Conservation (phyloP, 306 rosid species). For the Acacia crassicarpa region DNA sequence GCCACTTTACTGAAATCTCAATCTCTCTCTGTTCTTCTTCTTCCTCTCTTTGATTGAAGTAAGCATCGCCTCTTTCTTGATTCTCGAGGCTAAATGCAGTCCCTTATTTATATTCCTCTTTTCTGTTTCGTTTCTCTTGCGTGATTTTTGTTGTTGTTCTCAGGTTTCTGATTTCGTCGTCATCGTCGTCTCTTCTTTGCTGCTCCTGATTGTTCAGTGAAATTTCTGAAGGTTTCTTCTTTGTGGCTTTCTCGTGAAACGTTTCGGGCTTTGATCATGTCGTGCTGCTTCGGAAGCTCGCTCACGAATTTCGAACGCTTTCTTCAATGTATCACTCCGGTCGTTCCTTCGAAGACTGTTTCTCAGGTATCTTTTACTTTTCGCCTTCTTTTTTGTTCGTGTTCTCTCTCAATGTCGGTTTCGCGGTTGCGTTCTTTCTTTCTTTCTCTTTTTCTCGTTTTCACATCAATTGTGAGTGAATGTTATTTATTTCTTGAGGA, state of each 20-base stretch:
- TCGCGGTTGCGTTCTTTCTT: not conserved
- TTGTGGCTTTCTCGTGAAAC: not conserved
- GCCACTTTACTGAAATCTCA: not conserved
- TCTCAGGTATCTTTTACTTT: conserved; percentile 52
- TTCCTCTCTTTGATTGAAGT: not conserved
- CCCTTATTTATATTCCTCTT: not conserved
- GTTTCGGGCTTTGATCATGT: conserved; percentile 24
- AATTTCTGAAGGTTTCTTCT: conserved; percentile 8
- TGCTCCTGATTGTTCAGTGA: not conserved
- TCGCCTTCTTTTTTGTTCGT: not conserved
- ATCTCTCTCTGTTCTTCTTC: not conserved
- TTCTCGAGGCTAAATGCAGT: not conserved
- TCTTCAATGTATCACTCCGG: conserved; percentile 68
- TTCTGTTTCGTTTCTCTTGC: not conserved
- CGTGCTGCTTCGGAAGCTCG: conserved; percentile 30
- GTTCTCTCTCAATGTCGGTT: not conserved
- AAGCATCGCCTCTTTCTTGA: not conserved
- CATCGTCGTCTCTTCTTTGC: not conserved
- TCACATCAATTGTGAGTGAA: not conserved
- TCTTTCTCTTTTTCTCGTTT: not conserved
- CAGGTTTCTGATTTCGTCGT: not conserved
- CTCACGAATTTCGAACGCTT: conserved; percentile 60
- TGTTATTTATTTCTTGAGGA: not conserved
- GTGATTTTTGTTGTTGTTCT: not conserved
- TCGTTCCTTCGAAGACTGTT: conserved; percentile 51